A percentile compares a stretch with the other conserved stretches of the same genome.
Evolutionary conservation across 495 filamentous ascomycete genomes (phyloP).

Genomic region (Platismatia glauca): DNA sequence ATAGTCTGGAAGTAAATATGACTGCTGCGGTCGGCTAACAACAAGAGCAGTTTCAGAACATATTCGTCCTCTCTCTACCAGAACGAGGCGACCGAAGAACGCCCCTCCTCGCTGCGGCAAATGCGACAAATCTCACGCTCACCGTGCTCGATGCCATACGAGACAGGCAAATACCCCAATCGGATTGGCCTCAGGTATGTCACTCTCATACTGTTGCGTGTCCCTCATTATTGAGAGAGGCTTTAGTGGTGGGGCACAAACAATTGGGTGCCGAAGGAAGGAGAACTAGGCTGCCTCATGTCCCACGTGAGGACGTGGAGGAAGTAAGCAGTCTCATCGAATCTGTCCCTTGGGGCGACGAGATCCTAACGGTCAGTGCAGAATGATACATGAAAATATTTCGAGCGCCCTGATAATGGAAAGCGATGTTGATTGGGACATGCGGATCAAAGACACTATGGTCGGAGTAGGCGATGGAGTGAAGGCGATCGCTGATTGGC

Average conservation of each 20-base stretch:
- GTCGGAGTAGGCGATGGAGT: constrained; percentile 43
- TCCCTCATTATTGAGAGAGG: background rate
- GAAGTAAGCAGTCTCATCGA: constrained; percentile 5
- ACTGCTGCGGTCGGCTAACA: background rate
- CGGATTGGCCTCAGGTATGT: constrained; percentile 16
- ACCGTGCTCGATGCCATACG: constrained; percentile 20
- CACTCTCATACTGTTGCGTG: background rate
- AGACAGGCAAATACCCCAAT: constrained; percentile 19
- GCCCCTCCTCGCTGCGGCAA: constrained; percentile 17
- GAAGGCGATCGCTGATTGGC: constrained; percentile 42
- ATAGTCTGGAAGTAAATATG: background rate
- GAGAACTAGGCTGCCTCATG: constrained; percentile 23
- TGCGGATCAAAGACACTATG: constrained; percentile 31
- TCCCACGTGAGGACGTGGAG: constrained; percentile 20
- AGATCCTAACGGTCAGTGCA: constrained; percentile 5
- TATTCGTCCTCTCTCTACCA: constrained; percentile 20
- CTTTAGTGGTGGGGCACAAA: constrained; percentile 17
- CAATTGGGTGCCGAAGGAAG: constrained; percentile 20
- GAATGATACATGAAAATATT: constrained; percentile 35
- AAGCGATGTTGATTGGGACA: constrained; percentile 43
- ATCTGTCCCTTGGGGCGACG: background rate
- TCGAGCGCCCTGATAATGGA: constrained; percentile 39
- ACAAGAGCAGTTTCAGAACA: constrained; percentile 15
- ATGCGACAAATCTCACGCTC: constrained; percentile 19
- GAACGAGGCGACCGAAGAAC: constrained; percentile 19